phyloP scores from a whole-genome alignment of 139 green algal species.

The Closterium sp. region DNA sequence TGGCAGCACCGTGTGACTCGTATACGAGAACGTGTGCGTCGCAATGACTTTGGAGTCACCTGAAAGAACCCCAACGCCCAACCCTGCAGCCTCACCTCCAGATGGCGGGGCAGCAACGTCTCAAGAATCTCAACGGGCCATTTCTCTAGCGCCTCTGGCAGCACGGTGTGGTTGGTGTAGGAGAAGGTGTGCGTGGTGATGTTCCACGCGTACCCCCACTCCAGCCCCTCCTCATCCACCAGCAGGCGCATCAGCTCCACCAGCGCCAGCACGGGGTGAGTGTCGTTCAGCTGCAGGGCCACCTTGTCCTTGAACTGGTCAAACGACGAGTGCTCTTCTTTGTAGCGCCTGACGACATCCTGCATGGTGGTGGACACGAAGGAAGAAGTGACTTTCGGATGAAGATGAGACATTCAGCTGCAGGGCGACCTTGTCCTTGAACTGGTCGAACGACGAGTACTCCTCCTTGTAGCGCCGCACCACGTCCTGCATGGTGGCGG shows the following conservation, averaged over 20 bases:
- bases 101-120: conserved; percentile 83
- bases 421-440: no score
- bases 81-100: no score
- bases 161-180: conserved; percentile 99
- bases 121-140: conserved; percentile 61
- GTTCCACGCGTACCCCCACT: conserved; percentile 90
- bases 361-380: conserved; percentile 94
- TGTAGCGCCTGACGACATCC: conserved; percentile 58
- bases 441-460: no score
- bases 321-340: conserved; percentile 45
- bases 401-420: no score
- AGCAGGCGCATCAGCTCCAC: conserved; percentile 97
- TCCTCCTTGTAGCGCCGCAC: no score
- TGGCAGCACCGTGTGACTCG: no score
- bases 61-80: no score
- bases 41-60: no score
- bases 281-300: conserved; percentile 65
- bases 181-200: conserved; percentile 82
- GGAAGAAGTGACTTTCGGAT: no score
- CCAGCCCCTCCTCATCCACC: conserved; percentile 92
- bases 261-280: conserved; percentile 68
- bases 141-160: conserved; percentile 96
- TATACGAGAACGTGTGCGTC: no score
- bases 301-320: conserved; percentile 81
- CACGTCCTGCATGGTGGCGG: no score